Conservation (phyloP, 2,329 filamentous ascomycete species). For the Aaosphaeria arxii region DNA sequence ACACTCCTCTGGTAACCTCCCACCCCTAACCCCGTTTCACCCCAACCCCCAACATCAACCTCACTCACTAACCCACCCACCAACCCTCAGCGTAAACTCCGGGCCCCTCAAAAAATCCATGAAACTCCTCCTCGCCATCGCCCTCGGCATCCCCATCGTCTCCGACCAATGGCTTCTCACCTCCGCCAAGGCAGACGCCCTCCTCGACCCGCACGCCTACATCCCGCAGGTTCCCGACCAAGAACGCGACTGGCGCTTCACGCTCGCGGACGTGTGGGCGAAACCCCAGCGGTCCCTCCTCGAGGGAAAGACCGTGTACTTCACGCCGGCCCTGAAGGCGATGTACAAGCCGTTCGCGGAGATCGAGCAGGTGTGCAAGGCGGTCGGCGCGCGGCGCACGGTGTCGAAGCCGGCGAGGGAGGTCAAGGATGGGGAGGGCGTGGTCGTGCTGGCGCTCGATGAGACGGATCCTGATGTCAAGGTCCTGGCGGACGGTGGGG, state of each 20-base stretch:
- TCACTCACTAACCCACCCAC: slow-evolving; percentile 8
- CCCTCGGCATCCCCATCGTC: slow-evolving; percentile 44
- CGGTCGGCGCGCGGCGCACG: slow-evolving; percentile 37
- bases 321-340: slow-evolving; percentile 41
- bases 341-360: slow-evolving; percentile 33
- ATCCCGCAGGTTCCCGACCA: slow-evolving; percentile 29
- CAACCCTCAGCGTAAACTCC: slow-evolving; percentile 32
- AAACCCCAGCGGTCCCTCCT: slow-evolving; percentile 46
- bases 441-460: slow-evolving; percentile 39
- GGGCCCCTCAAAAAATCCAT: slow-evolving; percentile 41
- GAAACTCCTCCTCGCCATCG: slow-evolving; percentile 45
- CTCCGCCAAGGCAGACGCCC: slow-evolving; percentile 30
- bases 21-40: neutral
- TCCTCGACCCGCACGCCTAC: slow-evolving; percentile 36
- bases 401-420: slow-evolving; percentile 19
- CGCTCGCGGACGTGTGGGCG: slow-evolving; percentile 27
- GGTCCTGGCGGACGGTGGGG: slow-evolving; percentile 28
- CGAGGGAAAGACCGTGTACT: slow-evolving; percentile 47
- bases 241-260: slow-evolving; percentile 41
- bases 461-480: slow-evolving; percentile 36
- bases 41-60: neutral
- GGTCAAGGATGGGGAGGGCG: slow-evolving; percentile 10
- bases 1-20: slow-evolving; percentile 31
- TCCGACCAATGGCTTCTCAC: slow-evolving; percentile 46
- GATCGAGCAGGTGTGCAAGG: slow-evolving; percentile 37